Conservation (phyloP, 1,139 yeast species). For the Debaryomycetaceae sp. region DNA sequence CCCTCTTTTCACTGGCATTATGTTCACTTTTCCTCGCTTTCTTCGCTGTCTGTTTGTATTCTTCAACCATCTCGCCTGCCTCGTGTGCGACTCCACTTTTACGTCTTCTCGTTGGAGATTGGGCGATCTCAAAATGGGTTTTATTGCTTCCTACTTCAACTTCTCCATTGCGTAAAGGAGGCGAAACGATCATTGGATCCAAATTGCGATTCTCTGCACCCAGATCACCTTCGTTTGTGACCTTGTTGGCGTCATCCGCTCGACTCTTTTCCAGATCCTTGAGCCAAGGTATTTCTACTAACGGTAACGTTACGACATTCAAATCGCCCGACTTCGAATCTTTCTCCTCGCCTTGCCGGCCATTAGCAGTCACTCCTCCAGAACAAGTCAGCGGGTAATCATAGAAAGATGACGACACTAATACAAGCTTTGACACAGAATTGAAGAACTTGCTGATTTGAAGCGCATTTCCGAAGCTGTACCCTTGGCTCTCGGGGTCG, state of each 20-base stretch:
- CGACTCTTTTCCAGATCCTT: slow-evolving; percentile 11
- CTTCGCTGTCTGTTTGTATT: slow-evolving; percentile 1
- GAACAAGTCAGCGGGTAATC: slow-evolving; percentile 19
- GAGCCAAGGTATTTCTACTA: slow-evolving; percentile 49
- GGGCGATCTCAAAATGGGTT: not conserved
- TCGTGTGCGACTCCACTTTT: slow-evolving; percentile 2
- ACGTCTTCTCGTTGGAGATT: not conserved
- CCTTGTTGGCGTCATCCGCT: not conserved
- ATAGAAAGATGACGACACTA: slow-evolving; percentile 25
- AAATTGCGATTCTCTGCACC: not conserved
- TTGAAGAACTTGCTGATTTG: slow-evolving; percentile 29
- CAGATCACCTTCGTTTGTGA: slow-evolving; percentile 2
- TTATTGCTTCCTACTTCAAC: not conserved
- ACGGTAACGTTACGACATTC: slow-evolving; percentile 6
- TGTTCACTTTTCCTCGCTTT: not conserved
- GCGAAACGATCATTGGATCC: slow-evolving; percentile 4
- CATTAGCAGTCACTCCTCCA: no score
- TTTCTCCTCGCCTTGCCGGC: not conserved
- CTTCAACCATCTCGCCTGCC: slow-evolving; percentile 6
- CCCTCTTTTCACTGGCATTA: not conserved
- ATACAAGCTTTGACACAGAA: slow-evolving; percentile 23
- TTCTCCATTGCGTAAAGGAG: slow-evolving; percentile 1
- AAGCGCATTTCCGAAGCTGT: slow-evolving; percentile 24
- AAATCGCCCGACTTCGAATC: not conserved
- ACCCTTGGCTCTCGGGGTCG: slow-evolving; percentile 33